Conservation (phyloP, 176 grass and related monocot genomes). For the Olyra latifolia region DNA sequence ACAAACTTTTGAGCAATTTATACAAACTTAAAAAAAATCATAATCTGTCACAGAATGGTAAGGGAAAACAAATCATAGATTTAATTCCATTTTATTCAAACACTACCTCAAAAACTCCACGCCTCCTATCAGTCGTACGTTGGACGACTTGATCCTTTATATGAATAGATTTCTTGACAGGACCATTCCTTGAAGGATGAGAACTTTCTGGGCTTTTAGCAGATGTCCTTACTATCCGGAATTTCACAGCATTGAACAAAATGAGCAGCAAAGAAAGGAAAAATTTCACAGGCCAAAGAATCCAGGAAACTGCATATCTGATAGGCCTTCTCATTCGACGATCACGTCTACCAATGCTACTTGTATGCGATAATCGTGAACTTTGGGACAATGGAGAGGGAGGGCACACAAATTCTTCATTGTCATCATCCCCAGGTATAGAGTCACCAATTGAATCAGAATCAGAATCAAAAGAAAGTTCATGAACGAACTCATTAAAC, state of each 20-base stretch:
- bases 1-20: conserved; percentile 11
- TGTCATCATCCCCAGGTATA: conserved; percentile 68
- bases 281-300: conserved; percentile 75
- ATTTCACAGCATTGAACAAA: conserved; percentile 64
- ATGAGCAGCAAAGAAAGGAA: conserved; percentile 53
- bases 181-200: conserved; percentile 31
- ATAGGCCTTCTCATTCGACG: conserved; percentile 54
- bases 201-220: conserved; percentile 35
- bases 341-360: conserved; percentile 71
- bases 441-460: conserved; percentile 62
- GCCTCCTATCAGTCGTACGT: conserved; percentile 74
- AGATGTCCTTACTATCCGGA: conserved; percentile 38
- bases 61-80: conserved; percentile 12
- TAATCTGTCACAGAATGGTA: background rate
- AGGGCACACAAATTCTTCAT: conserved; percentile 63
- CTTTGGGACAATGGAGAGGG: conserved; percentile 75
- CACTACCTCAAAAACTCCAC: conserved; percentile 91
- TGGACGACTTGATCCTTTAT: conserved; percentile 84
- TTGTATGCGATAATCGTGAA: conserved; percentile 70
- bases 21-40: background rate
- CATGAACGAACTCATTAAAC: conserved; percentile 92
- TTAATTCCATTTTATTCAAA: conserved; percentile 1
- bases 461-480: conserved; percentile 82
- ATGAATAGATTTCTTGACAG: conserved; percentile 47
- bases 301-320: conserved; percentile 73